phyloP scores from a whole-genome alignment of 2,329 filamentous ascomycete genomes.

The Diaporthe sp. region DNA sequence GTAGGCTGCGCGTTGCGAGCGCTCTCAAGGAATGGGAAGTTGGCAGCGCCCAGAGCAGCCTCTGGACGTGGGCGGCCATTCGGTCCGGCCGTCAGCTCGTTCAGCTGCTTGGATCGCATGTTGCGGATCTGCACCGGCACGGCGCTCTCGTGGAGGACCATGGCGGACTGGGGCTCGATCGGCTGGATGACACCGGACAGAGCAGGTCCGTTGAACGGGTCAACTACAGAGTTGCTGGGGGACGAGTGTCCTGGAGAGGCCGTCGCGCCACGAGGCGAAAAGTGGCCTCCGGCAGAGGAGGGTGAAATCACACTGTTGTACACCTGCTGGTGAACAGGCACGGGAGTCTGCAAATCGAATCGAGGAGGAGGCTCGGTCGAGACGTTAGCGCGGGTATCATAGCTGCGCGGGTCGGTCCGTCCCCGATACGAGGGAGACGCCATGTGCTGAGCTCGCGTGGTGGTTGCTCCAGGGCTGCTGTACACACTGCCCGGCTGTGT shows the following conservation, averaged over 20 bases:
- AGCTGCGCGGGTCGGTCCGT: slow-evolving; percentile 58
- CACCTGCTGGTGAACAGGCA: slow-evolving; percentile 15
- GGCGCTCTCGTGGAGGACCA: slow-evolving; percentile 18
- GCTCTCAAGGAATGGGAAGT: slow-evolving; percentile 63
- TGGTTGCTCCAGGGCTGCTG: neutral
- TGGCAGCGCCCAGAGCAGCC: slow-evolving; percentile 52
- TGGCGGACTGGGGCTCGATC: slow-evolving; percentile 24
- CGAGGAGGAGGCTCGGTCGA: slow-evolving; percentile 53
- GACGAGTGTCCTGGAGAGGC: slow-evolving; percentile 4
- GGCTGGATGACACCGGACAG: slow-evolving; percentile 37
- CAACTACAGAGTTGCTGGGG: neutral
- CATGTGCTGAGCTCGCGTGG: neutral
- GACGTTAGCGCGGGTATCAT: slow-evolving; percentile 53
- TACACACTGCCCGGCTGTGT: neutral
- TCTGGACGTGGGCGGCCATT: slow-evolving; percentile 52
- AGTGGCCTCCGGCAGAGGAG: neutral
- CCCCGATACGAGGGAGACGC: neutral
- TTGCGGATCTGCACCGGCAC: slow-evolving; percentile 43
- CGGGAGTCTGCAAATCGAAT: slow-evolving; percentile 48
- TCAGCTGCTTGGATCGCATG: slow-evolving; percentile 55
- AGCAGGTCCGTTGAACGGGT: slow-evolving; percentile 40
- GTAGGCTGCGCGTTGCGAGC: slow-evolving; percentile 48
- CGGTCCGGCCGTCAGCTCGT: slow-evolving; percentile 51
- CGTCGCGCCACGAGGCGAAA: neutral
- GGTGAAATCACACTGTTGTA: slow-evolving; percentile 13